A percentile compares a stretch with the other conserved stretches of the same genome.
Conservation (phyloP, 148 eudicot species). For the Rhododendron simsii region DNA sequence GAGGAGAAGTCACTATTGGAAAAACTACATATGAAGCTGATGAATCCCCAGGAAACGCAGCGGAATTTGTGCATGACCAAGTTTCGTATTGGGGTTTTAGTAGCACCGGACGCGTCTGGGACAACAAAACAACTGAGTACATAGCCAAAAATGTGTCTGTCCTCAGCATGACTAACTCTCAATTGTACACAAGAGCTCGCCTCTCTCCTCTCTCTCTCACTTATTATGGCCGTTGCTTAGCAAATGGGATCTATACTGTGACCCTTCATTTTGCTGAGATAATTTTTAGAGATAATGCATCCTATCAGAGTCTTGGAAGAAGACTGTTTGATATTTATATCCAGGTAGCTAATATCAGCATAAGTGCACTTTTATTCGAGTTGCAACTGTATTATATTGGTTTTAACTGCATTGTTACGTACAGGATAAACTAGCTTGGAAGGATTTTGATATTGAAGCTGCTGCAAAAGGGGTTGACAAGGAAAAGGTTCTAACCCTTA, state of each 20-base stretch:
- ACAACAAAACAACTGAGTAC: background rate
- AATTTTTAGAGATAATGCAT: conserved; percentile 31
- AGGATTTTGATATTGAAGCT: conserved; percentile 49
- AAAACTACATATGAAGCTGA: conserved; percentile 41
- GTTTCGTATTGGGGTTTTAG: conserved; percentile 56
- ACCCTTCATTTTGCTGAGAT: conserved; percentile 62
- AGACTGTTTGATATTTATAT: conserved; percentile 65
- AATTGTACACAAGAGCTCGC: conserved; percentile 46
- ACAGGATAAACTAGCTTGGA: conserved; percentile 40
- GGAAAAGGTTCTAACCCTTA: conserved; percentile 7
- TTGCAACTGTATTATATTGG: too few species aligned
- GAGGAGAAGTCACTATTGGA: conserved; percentile 27
- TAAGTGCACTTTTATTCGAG: background rate
- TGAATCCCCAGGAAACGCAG: conserved; percentile 33
- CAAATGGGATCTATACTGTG: conserved; percentile 58
- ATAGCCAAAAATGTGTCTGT: background rate
- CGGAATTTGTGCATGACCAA: conserved; percentile 29
- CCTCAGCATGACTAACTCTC: conserved; percentile 17
- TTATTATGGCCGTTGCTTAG: conserved; percentile 65
- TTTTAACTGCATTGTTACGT: conserved; percentile 4
- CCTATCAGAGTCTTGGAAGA: conserved; percentile 58
- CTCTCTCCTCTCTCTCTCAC: conserved; percentile 61
- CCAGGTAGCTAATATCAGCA: conserved; percentile 35
- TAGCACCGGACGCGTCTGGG: conserved; percentile 51
- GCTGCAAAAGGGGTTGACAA: conserved; percentile 44